phyloP scores from a whole-genome alignment of 768 basidiomycete genomes.

The Pleurotus salmoneostramineus region DNA sequence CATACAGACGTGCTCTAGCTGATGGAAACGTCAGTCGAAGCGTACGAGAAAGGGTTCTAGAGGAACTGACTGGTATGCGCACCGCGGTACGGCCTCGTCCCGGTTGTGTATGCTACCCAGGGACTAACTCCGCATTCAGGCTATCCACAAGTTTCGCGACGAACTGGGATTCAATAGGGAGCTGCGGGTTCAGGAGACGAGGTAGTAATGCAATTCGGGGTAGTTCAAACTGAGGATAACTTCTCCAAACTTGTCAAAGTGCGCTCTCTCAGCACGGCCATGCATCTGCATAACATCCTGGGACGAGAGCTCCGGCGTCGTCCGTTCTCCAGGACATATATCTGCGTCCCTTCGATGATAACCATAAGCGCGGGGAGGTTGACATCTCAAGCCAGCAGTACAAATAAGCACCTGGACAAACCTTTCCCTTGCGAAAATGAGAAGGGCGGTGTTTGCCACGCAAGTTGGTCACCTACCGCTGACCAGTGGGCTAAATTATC shows the following conservation, averaged over 20 bases:
- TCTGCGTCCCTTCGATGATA: conserved; percentile 99
- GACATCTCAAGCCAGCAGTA: conserved; percentile 99
- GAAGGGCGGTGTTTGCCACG: no score
- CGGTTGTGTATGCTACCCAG: conserved; percentile 92
- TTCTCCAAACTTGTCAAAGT: conserved; percentile 96
- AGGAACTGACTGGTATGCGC: conserved; percentile 78
- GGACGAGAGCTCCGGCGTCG: conserved; percentile 90
- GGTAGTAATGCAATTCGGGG: conserved; percentile 93
- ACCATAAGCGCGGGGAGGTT: conserved; percentile 97
- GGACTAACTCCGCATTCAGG: conserved; percentile 94
- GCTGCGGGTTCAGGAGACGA: conserved; percentile 92
- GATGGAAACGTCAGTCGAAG: conserved; percentile 5
- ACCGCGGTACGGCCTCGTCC: conserved; percentile 98
- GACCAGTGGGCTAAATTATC: no score
- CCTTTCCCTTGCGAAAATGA: conserved; percentile 43
- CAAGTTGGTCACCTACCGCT: no score
- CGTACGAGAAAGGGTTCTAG: conserved; percentile 10
- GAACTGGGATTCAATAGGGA: conserved; percentile 96
- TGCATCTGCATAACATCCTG: conserved; percentile 99
- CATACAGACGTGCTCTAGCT: conserved; percentile 86
- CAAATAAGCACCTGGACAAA: conserved; percentile 93
- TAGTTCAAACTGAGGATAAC: conserved; percentile 99
- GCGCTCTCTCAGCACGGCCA: conserved; percentile 94
- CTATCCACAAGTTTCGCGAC: conserved; percentile 92
- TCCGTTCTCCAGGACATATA: conserved; percentile 98